phyloP scores from a whole-genome alignment of 2,329 filamentous ascomycete genomes.

The Cercospora brassicicola region DNA sequence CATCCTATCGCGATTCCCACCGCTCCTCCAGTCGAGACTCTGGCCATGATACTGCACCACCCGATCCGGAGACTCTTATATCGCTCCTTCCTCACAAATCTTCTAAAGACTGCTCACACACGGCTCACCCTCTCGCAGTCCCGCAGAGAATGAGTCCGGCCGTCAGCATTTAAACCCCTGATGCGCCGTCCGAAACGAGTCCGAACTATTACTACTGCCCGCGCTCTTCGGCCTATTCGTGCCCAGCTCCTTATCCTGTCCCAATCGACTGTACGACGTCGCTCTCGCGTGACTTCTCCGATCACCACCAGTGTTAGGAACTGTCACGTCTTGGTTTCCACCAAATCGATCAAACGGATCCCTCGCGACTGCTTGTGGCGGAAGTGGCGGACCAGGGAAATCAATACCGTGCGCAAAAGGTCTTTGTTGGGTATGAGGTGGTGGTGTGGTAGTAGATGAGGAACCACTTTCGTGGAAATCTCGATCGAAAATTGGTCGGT shows the following conservation, averaged over 20 bases:
- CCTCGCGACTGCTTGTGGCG: conserved; percentile 7
- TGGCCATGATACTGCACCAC: not conserved
- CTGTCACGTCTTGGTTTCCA: not conserved
- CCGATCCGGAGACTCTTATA: not conserved
- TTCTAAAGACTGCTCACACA: conserved; percentile 12
- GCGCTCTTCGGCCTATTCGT: not conserved
- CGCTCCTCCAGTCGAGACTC: conserved; percentile 12
- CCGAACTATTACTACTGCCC: conserved; percentile 7
- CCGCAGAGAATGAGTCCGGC: conserved; percentile 6
- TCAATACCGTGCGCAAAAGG: not conserved
- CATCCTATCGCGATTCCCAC: conserved; percentile 16
- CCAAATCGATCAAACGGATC: conserved; percentile 10
- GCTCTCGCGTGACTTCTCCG: not conserved
- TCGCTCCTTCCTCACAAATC: not conserved
- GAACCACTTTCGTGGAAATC: conserved; percentile 10
- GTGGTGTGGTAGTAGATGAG: not conserved
- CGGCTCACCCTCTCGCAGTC: conserved; percentile 14
- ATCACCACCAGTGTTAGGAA: not conserved
- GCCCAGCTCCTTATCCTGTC: not conserved
- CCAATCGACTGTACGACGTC: conserved; percentile 7
- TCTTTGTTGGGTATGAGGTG: conserved; percentile 5
- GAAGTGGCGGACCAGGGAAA: not conserved
- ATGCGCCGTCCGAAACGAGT: conserved; percentile 16
- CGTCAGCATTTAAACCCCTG: conserved; percentile 15
- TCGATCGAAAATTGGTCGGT: conserved; percentile 11